A percentile compares a stretch with the other conserved stretches of the same genome.
Evolutionary conservation across 176 grass and related monocot species (phyloP).

Genomic region (Cenchrus purpureus): DNA sequence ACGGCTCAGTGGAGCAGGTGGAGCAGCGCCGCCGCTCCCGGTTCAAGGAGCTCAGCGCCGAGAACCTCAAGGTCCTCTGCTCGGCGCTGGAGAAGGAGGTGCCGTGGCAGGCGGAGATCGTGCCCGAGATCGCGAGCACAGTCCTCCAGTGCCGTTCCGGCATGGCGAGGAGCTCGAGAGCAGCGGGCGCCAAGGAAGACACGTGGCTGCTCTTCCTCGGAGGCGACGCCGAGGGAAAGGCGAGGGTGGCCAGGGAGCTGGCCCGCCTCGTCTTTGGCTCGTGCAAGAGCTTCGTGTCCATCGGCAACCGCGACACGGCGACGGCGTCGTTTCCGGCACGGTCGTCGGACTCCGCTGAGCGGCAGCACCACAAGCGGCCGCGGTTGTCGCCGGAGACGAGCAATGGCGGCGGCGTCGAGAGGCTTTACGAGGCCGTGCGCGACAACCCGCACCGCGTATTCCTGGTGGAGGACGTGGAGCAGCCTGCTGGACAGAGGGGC

Average conservation of each 20-base stretch:
- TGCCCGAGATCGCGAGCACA: slow-evolving; percentile 69
- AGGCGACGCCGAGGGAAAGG: slow-evolving; percentile 56
- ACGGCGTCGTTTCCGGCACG: slow-evolving; percentile 29
- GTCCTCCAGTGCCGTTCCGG: slow-evolving; percentile 81
- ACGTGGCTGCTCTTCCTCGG: slow-evolving; percentile 85
- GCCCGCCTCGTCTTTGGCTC: slow-evolving; percentile 73
- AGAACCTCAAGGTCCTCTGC: slow-evolving; percentile 77
- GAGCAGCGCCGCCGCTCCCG: slow-evolving; percentile 46
- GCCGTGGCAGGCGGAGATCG: slow-evolving; percentile 68
- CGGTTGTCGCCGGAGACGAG: slow-evolving; percentile 28
- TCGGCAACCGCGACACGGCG: slow-evolving; percentile 18
- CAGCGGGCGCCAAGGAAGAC: slow-evolving; percentile 51
- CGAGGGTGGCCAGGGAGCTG: slow-evolving; percentile 64
- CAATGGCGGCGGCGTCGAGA: slow-evolving; percentile 28
- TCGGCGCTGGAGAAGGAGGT: slow-evolving; percentile 68
- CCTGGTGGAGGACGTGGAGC: slow-evolving; percentile 66
- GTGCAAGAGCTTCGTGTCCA: slow-evolving; percentile 45
- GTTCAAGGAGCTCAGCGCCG: slow-evolving; percentile 84
- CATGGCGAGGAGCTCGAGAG: slow-evolving; percentile 38
- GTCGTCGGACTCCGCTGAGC: slow-evolving; percentile 36
- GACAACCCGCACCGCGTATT: slow-evolving; percentile 70
- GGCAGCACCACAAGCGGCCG: slow-evolving; percentile 49
- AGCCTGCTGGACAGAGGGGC: slow-evolving; percentile 41
- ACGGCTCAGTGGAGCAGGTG: slow-evolving; percentile 44
- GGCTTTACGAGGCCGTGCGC: slow-evolving; percentile 56